Evolutionary conservation across 768 basidiomycete species (phyloP), one percentile per base, ranked within the genome.

Genomic region (Leccinum broughii): DNA sequence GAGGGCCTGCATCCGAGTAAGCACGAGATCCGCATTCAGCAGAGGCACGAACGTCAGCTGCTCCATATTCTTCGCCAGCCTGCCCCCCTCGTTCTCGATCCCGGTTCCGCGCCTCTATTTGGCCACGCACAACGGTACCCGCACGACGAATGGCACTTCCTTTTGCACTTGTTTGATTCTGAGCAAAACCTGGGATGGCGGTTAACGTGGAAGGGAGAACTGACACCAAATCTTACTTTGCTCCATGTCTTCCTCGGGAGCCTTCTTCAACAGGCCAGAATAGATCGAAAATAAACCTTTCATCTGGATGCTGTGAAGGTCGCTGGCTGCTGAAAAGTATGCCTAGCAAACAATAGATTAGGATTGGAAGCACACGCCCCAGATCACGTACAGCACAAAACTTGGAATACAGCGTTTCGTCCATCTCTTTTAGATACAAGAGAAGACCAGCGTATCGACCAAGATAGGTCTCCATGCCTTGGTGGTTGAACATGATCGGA

Each of bases 351-450:
- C 56, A 3, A 50, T 59, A 20, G 11, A 48, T 64, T 39, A 65
- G 49, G 20, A 20, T 37, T 46, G 2, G 37, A 54, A 44, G 9
- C 54, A 41, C 55, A 34, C 30, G 46, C 32, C 22, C 9, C 24
- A n/a, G 15, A 51, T 41, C 10, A 81, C 90, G 58, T 68, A 96
- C 96, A 41, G 89, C 93, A 69, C 95, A 98, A 32, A 98, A 76
- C 69, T 91, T 93, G 48, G 87, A 89, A 71, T 98, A 98, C 24
- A 90, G 75, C 57, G 75, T 77, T 72, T 97, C 93, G 61, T 97
- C 95, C 92, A 98, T 96, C 78, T 98, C 96, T 72, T 93, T 95
- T 58, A 98, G 76, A 70, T 96, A 98, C 17, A 98, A 79, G 75
- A 98, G 85, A 55, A 98, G 74, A 1, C 95, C 95, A 32, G 89